Conservation (phyloP, 805 yeast species). For the Saccharomycopsis olivae region DNA sequence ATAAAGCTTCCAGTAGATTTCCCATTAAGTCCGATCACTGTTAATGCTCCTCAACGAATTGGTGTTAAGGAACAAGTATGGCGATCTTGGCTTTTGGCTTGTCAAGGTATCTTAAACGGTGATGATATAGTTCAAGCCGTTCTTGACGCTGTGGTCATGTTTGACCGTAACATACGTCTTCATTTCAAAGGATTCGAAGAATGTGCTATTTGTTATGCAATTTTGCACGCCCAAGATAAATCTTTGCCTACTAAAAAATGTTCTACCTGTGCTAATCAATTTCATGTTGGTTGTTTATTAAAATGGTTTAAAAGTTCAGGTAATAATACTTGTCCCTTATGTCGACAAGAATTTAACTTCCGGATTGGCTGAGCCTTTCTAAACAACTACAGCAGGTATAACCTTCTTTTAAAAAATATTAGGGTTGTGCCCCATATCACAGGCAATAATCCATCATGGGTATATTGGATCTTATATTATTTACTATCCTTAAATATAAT, state of each 20-base stretch:
- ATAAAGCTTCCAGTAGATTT: slow-evolving; percentile 63
- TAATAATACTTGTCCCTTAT: slow-evolving; percentile 86
- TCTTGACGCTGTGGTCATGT: slow-evolving; percentile 54
- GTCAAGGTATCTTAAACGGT: slow-evolving; percentile 71
- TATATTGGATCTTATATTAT: no score
- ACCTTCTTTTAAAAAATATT: no score
- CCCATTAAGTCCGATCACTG: slow-evolving; percentile 67
- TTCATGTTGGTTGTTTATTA: slow-evolving; percentile 91
- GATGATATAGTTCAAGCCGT: slow-evolving; percentile 33
- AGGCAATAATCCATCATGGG: no score
- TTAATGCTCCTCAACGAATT: slow-evolving; percentile 66
- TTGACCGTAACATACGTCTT: slow-evolving; percentile 63
- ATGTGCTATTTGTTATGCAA: slow-evolving; percentile 94
- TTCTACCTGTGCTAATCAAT: slow-evolving; percentile 83
- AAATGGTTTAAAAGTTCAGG: slow-evolving; percentile 97
- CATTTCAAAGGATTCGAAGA: slow-evolving; percentile 93
- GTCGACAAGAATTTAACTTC: slow-evolving; percentile 60
- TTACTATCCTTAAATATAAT: no score
- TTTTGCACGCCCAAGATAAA: slow-evolving; percentile 75
- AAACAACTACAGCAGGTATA: no score
- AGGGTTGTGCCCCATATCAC: no score
- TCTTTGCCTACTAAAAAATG: slow-evolving; percentile 85
- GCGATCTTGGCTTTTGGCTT: slow-evolving; percentile 91
- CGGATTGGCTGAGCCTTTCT: slow-evolving; percentile 18
- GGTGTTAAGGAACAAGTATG: slow-evolving; percentile 90